Base-by-base conservation (phyloP, 768 basidiomycete genomes). In the Cubamyces sp. region DNA sequence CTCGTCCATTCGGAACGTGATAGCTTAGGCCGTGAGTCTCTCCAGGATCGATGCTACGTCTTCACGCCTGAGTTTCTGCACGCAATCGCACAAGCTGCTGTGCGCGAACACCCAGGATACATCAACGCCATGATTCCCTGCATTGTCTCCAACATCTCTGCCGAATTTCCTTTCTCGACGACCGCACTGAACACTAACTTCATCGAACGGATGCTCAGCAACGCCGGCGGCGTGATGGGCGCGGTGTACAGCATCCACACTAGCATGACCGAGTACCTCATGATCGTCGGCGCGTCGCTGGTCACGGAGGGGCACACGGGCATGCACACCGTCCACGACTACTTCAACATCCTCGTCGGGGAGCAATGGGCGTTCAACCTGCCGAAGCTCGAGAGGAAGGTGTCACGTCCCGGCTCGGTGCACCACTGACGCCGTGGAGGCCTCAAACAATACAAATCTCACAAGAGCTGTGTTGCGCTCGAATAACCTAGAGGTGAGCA, bases 191-290 rank as follows among this genome's bases (percentile, higher is more conserved):
- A 82, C 68, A 54, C 75, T 18, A 69, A 89, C 77, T 72, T 82
- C 21, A 78, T 79, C 40, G 95, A 98, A 70, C 98, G 96, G 96
- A 85, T 97, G 25, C 91, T 96, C 77, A 98, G 87, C 80, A 98
- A 98, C 69, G 96, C 96, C 0, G 97, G 96, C 12, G 97, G 97
- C 62, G 95, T 94, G 0, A 98, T 96, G 96, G 95, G 95, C 45
- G 89, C 89, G 37, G 98, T 99, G 96, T 97, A 95, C 74, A 83
- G 98, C 76, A 92, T 98, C 66, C 97, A 98, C 70, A 94, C 96
- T 16, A 90, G 87, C 76, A 88, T 99, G 69, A 98, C 96, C 11
- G 97, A 99, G 79, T 99, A 96, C 78, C 84, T 94, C 67, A 94
- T 94, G 73, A 89, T 98, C 68, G 97, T 97, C 66, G 96, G 97